Percentiles rank a stretch among this genome's conserved stretches.
Conservation (phyloP, 192 early-diverging fungal species). For the Mortierella claussenii region DNA sequence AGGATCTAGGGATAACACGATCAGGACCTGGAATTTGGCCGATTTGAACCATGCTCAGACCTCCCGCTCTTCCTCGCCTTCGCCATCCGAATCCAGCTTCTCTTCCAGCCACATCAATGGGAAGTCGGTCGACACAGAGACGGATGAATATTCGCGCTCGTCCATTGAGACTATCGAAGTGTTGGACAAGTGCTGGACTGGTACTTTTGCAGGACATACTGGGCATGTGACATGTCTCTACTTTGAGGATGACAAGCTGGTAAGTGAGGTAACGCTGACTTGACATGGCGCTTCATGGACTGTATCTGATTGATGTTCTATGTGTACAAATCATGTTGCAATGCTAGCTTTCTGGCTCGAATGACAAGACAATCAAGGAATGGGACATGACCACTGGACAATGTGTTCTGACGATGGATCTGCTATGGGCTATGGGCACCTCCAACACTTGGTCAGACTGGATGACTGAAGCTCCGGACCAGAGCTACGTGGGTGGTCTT, state of each 20-base stretch:
- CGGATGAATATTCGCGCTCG: slow-evolving; percentile 26
- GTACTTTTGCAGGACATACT: slow-evolving; percentile 59
- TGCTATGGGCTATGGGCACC: slow-evolving; percentile 71
- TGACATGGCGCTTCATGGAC: too few species aligned
- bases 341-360: slow-evolving; percentile 79
- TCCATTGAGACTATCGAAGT: slow-evolving; percentile 36
- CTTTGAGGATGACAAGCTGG: slow-evolving; percentile 63
- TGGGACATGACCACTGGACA: slow-evolving; percentile 80
- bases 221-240: slow-evolving; percentile 61
- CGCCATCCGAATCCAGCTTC: slow-evolving; percentile 32
- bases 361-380: slow-evolving; percentile 80
- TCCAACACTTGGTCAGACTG: slow-evolving; percentile 37
- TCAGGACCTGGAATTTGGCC: slow-evolving; percentile 43
- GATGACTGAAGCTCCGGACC: slow-evolving; percentile 29
- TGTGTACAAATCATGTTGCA: too few species aligned
- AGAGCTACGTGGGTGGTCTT: slow-evolving; percentile 73
- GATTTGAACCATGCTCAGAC: slow-evolving; percentile 35
- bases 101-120: slow-evolving; percentile 25
- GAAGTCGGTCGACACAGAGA: slow-evolving; percentile 18
- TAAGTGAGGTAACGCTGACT: slow-evolving; percentile 53
- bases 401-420: slow-evolving; percentile 72
- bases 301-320: not conserved
- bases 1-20: slow-evolving; percentile 52
- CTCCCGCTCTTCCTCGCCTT: slow-evolving; percentile 40
- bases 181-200: slow-evolving; percentile 46